Base-by-base conservation (phyloP, 2,329 filamentous ascomycete genomes). In the Fusarium nelsonii region DNA sequence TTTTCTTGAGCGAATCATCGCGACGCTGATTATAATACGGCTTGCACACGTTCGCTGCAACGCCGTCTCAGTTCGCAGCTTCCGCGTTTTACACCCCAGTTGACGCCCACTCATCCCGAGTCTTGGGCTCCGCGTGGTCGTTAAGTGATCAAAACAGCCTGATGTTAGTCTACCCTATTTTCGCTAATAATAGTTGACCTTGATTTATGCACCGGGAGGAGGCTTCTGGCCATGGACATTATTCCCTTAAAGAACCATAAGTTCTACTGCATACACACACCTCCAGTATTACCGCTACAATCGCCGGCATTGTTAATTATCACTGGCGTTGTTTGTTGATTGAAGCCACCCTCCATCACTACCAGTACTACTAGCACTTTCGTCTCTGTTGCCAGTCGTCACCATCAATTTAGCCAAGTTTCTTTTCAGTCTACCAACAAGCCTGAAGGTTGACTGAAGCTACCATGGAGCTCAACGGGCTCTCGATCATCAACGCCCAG, bases 401-500 rank as follows among this genome's bases (percentile, higher is more conserved):
- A 64, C 43, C 40, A 49, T 41, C 14, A 32, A 32, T 53, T 39
- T 46, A 34, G 59, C 54, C 46, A 59, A 34, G 44, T 32, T 32
- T 30, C 6, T 9, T 51, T 34, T 44, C 33, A 60, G 46, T 44
- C 39, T 15, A 60, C 30, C 41, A 60, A 44, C 49, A 53, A 33
- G 48, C 23, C 36, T n/a, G 26, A 44, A 40, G 41, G 39, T 53
- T 34, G 58, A 32, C 37, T 23, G 28, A 49, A 51, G 28, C 54
- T 69, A 45, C 37, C 39, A 79, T 79, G 77, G 73, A 76, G 36
- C 32, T 60, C 33, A 45, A 59, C 32, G 64, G 69, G 34, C 73
- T 83, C 33, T 85, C 84, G 11, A 79, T 87, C 46, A 73, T 84
- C 64, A 87, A 87, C 71, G 76, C 83, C 11, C 73, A 75, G 28